Percentiles rank a stretch among this genome's conserved stretches.
phyloP scores from a whole-genome alignment of 257 asterid genomes.

The Fraxinus excelsior region DNA sequence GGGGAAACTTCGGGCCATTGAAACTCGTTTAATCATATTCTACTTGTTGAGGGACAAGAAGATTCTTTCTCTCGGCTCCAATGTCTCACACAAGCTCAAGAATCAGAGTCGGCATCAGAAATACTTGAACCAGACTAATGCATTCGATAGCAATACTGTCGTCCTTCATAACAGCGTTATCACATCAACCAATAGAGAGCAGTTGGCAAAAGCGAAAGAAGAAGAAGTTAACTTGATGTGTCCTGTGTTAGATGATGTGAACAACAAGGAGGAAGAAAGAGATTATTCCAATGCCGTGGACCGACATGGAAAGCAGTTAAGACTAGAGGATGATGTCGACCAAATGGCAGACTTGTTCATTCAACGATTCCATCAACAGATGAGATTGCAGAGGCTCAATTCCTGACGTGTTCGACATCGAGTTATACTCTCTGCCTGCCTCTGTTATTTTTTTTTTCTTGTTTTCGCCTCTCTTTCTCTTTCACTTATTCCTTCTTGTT shows the following conservation, averaged over 20 bases:
- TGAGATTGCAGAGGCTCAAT: slow-evolving; percentile 33
- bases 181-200: slow-evolving; percentile 18
- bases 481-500: not conserved
- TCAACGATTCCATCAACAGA: slow-evolving; percentile 42
- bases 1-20: slow-evolving; percentile 29
- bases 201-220: slow-evolving; percentile 1
- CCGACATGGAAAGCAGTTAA: slow-evolving; percentile 28
- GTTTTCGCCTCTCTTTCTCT: not conserved
- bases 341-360: slow-evolving; percentile 43
- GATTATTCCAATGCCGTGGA: slow-evolving; percentile 18
- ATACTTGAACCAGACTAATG: slow-evolving; percentile 4
- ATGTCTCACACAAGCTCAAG: not conserved
- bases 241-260: not conserved
- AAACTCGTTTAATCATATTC: slow-evolving; percentile 38
- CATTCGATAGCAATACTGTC: not conserved
- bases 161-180: slow-evolving; percentile 11
- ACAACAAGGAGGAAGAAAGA: slow-evolving; percentile 5
- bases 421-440: not conserved
- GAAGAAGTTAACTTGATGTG: not conserved
- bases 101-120: slow-evolving; percentile 25
- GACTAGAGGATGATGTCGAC: slow-evolving; percentile 38
- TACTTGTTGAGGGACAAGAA: slow-evolving; percentile 35
- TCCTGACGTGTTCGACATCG: not conserved
- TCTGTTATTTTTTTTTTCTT: no score
- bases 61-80: not conserved